Evolutionary conservation across 2,329 filamentous ascomycete genomes (phyloP).

Genomic region (Aureobasidium sp.): DNA sequence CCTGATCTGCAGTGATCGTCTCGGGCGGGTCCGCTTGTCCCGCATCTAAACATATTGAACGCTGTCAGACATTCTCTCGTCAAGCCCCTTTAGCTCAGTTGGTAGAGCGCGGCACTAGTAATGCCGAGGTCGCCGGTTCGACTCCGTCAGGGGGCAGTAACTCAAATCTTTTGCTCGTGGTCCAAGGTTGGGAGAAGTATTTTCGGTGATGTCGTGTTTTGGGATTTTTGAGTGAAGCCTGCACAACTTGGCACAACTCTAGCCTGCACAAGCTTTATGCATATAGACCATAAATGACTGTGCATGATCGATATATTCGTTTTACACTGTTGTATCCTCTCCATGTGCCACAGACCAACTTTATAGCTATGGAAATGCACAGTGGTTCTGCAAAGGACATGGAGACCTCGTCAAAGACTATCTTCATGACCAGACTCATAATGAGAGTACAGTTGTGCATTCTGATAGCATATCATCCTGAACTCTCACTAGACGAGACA

Average conservation of each 20-base stretch:
- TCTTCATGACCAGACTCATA: too few species aligned
- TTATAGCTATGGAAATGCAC: neutral
- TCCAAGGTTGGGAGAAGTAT: neutral
- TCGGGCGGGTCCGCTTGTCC: neutral
- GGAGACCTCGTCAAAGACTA: too few species aligned
- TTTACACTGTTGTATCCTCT: too few species aligned
- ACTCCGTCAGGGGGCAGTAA: constrained; percentile 10
- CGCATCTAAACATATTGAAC: too few species aligned
- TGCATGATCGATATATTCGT: neutral
- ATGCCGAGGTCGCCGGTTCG: constrained; percentile 14
- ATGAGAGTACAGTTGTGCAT: too few species aligned
- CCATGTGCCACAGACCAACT: neutral
- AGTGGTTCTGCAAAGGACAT: too few species aligned
- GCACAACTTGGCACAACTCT: neutral
- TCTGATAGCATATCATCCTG: too few species aligned
- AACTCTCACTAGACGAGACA: too few species aligned
- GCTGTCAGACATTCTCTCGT: rapidly evolving
- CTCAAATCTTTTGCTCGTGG: neutral
- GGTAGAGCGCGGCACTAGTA: constrained; percentile 16
- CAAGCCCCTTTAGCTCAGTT: constrained; percentile 15
- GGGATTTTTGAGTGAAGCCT: neutral
- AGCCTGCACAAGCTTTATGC: neutral
- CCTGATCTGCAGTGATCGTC: neutral
- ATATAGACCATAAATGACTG: neutral
- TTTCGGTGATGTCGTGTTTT: neutral